Evolutionary conservation across 768 basidiomycete genomes (phyloP).

Genomic region (Ephemerocybe angulata): DNA sequence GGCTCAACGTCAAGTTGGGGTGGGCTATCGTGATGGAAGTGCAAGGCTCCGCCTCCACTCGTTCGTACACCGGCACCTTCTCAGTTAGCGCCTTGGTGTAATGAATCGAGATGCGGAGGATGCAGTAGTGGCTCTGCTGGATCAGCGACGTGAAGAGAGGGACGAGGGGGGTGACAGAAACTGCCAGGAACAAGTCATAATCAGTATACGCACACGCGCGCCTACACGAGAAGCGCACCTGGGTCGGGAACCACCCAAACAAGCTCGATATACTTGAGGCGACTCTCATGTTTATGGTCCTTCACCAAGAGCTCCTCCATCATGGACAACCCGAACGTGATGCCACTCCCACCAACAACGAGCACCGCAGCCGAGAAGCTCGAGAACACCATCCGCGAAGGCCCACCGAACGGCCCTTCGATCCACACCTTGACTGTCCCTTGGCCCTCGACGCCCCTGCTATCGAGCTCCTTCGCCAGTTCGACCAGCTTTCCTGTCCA

Average conservation of each 20-base stretch:
- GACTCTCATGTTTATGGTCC: constrained; percentile 44
- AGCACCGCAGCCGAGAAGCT: constrained; percentile 67
- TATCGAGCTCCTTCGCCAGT: constrained; percentile 34
- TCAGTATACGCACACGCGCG: no score
- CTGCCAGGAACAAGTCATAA: not conserved
- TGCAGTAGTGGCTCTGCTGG: not conserved
- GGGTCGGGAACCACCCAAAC: constrained; percentile 65
- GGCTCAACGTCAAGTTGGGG: not conserved
- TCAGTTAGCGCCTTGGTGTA: not conserved
- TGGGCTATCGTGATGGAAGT: not conserved
- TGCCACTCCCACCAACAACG: constrained; percentile 72
- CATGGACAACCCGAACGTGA: constrained; percentile 62
- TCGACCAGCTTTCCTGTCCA: constrained; percentile 63
- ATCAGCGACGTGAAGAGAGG: not conserved
- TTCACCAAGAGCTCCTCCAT: constrained; percentile 63
- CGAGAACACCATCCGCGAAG: constrained; percentile 55
- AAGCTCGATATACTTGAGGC: constrained; percentile 58
- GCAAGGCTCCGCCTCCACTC: not conserved
- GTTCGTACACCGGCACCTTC: not conserved
- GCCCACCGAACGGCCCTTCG: constrained; percentile 68
- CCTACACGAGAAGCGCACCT: no score
- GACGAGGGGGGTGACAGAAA: not conserved
- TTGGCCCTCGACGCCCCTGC: constrained; percentile 30
- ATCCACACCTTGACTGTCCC: constrained; percentile 48
- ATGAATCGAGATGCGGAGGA: not conserved